phyloP scores from a whole-genome alignment of 2,329 filamentous ascomycete species.

The Pseudocercospora eumusae region DNA sequence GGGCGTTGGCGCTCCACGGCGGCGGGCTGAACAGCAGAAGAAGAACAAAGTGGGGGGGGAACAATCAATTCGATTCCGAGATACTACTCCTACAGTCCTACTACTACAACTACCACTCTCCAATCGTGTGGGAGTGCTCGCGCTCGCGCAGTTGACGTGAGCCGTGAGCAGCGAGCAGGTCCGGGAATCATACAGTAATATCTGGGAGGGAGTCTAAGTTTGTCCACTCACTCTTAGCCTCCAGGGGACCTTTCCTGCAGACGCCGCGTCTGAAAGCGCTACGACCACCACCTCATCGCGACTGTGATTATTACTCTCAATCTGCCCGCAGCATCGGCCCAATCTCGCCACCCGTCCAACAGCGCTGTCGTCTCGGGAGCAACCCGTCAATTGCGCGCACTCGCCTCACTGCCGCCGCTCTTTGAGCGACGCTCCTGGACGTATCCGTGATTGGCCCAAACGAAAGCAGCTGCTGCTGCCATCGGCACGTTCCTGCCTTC shows the following conservation, averaged over 20 bases:
- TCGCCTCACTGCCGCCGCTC: conserved; percentile 6
- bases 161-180: too few species aligned
- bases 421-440: conserved; percentile 5
- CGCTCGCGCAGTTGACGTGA: conserved; percentile 4
- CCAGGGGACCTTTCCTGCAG: conserved; percentile 2
- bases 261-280: neutral
- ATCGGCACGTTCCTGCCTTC: conserved; percentile 16
- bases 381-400: neutral
- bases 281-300: neutral
- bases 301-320: too few species aligned
- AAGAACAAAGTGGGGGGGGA: neutral
- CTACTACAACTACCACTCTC: too few species aligned
- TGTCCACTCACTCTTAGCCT: neutral
- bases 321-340: conserved; percentile 3
- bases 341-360: conserved; percentile 12
- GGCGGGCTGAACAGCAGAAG: neutral
- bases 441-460: neutral
- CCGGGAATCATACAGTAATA: neutral
- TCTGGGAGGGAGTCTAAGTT: neutral
- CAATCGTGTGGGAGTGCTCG: neutral
- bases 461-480: conserved; percentile 14
- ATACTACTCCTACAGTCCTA: too few species aligned
- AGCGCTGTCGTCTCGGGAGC: neutral
- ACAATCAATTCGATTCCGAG: neutral
- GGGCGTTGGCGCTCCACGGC: neutral